Percentiles rank a stretch among this genome's conserved stretches.
Conservation (phyloP, 129 eudicot genomes). For the Artemisia tridentata region DNA sequence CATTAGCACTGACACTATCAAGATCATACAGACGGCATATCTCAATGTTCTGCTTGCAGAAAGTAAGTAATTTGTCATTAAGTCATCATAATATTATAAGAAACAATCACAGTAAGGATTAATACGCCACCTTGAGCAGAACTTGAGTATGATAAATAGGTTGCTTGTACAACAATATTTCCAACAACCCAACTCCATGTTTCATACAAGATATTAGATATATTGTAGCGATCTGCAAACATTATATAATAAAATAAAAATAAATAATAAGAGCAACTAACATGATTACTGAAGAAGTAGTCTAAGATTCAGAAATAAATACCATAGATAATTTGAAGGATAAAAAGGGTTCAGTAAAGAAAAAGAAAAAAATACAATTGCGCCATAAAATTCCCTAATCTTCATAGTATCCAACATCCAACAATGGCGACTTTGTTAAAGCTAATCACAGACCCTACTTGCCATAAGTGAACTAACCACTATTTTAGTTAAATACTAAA, state of each 20-base stretch:
- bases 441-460: neutral
- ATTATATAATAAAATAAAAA: neutral
- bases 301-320: conserved; percentile 3
- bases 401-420: conserved; percentile 1
- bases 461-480: neutral
- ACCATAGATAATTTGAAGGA: conserved; percentile 1
- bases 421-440: neutral
- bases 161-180: conserved; percentile 79
- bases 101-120: neutral
- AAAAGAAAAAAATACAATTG: neutral
- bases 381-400: conserved; percentile 1
- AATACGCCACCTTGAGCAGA: conserved; percentile 49
- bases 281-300: neutral
- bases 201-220: conserved; percentile 78
- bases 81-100: neutral
- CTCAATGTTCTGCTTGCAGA: conserved; percentile 52
- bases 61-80: neutral
- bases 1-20: conserved; percentile 59
- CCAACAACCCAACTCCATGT: conserved; percentile 90
- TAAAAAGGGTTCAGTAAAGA: neutral
- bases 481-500: neutral
- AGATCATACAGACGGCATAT: conserved; percentile 92
- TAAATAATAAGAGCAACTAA: neutral
- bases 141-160: conserved; percentile 76
- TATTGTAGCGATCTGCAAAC: conserved; percentile 83